A percentile compares a stretch with the other conserved stretches of the same genome.
Evolutionary conservation across 345 rosid species (phyloP).

Genomic region (Trapa bicornis): DNA sequence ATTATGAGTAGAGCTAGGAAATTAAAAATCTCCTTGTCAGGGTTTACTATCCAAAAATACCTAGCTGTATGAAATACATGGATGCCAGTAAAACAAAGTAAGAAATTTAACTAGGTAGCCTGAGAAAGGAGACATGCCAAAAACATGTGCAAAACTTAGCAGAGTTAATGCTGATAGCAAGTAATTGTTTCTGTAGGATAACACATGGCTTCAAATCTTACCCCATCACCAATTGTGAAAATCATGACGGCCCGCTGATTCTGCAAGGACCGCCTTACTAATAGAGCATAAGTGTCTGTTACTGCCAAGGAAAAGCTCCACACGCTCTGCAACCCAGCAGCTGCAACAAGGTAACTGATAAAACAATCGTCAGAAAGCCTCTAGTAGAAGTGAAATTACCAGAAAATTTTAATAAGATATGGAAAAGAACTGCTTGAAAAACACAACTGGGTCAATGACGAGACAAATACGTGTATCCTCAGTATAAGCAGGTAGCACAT

Average conservation of each 20-base stretch:
- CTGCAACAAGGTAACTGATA: conserved; percentile 70
- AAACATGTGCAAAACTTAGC: not conserved
- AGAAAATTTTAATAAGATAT: conserved; percentile 8
- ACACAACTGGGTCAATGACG: not conserved
- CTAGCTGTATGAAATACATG: not conserved
- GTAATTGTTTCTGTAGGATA: not conserved
- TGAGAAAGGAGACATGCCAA: no score
- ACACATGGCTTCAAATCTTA: conserved; percentile 19
- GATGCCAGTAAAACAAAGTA: not conserved
- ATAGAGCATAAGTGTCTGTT: conserved; percentile 46
- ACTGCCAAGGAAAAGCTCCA: conserved; percentile 59
- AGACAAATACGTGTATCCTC: not conserved
- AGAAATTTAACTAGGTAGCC: no score
- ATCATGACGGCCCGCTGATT: conserved; percentile 35
- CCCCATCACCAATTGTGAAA: conserved; percentile 67
- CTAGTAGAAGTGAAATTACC: not conserved
- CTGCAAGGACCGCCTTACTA: conserved; percentile 62
- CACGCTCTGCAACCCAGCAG: conserved; percentile 58
- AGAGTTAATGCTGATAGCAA: not conserved
- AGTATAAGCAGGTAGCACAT: not conserved
- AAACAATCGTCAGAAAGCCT: conserved; percentile 14
- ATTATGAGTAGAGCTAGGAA: not conserved
- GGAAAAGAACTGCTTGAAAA: not conserved
- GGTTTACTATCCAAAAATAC: not conserved
- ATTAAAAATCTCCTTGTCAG: not conserved